These are phyloP conservation scores for Porphyrellus sp. DNA, from an alignment of 1,284 basidiomycete genomes.

Conservation along the genomic window DNA sequence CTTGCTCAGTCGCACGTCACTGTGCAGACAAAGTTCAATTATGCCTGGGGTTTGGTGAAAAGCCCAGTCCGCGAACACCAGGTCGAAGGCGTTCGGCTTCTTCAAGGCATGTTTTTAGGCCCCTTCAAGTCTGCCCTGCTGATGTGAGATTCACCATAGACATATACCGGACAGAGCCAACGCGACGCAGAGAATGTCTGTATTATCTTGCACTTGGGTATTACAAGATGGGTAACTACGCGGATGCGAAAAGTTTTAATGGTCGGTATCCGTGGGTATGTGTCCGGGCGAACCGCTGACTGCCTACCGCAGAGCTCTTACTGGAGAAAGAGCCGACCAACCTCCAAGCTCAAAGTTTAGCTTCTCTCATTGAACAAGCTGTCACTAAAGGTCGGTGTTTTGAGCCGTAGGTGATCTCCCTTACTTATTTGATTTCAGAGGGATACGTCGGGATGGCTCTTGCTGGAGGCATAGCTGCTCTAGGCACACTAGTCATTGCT, in stretches of 20 bases:
- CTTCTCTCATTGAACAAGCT: conserved; percentile 82
- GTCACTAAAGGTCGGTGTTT: conserved; percentile 70
- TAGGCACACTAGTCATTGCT: conserved; percentile 81
- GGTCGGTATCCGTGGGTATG: conserved; percentile 48
- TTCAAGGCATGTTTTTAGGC: conserved; percentile 68
- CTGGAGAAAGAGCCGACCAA: conserved; percentile 94
- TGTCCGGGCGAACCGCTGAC: neutral
- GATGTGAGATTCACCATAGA: conserved; percentile 44
- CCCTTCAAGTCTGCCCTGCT: neutral
- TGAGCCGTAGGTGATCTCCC: neutral
- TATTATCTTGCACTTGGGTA: conserved; percentile 97
- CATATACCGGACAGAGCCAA: conserved; percentile 87
- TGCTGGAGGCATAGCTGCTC: conserved; percentile 84
- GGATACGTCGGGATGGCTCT: conserved; percentile 95
- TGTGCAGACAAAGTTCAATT: conserved; percentile 97
- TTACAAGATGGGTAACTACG: conserved; percentile 96
- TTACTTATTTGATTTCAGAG: conserved; percentile 47
- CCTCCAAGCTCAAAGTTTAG: conserved; percentile 87
- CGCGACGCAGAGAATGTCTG: conserved; percentile 89
- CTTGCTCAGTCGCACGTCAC: conserved; percentile 82
- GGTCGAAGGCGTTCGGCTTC: conserved; percentile 84
- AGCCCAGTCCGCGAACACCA: conserved; percentile 80
- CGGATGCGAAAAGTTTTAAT: conserved; percentile 92
- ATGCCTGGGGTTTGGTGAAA: conserved; percentile 94
- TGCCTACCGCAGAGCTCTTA: conserved; percentile 61